phyloP scores from a whole-genome alignment of 345 rosid genomes.

The Boechera retrofracta region DNA sequence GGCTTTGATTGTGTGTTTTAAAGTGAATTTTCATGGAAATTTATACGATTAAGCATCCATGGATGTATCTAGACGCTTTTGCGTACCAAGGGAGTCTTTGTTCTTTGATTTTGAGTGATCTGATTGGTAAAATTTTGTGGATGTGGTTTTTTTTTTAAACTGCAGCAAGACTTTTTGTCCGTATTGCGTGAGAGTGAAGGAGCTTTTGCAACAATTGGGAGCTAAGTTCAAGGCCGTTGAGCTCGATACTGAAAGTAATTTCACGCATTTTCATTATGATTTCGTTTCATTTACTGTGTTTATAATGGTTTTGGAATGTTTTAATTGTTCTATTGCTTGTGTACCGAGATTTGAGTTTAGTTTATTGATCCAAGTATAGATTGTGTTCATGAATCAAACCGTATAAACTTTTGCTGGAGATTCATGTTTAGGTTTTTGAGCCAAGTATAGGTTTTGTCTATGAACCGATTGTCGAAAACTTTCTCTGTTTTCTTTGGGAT shows the following conservation, averaged over 20 bases:
- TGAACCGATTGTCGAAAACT: not conserved
- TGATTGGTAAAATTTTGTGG: not conserved
- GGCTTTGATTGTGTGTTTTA: not conserved
- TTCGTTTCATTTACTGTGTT: not conserved
- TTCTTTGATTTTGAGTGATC: not conserved
- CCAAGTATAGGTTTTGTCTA: not conserved
- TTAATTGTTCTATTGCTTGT: not conserved
- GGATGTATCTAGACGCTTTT: conserved; percentile 36
- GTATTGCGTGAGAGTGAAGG: conserved; percentile 64
- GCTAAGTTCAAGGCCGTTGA: conserved; percentile 61
- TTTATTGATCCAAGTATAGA: not conserved
- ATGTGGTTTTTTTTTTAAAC: not conserved
- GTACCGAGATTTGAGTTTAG: not conserved
- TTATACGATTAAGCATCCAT: not conserved
- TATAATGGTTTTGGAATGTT: not conserved
- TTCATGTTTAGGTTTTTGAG: not conserved
- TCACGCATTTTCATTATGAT: not conserved
- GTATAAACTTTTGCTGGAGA: not conserved
- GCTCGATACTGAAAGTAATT: conserved; percentile 68
- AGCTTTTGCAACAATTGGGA: conserved; percentile 62
- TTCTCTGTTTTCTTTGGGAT: not conserved
- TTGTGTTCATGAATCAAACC: not conserved
- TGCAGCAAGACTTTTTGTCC: conserved; percentile 79
- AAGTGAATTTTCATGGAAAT: not conserved
- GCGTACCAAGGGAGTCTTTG: conserved; percentile 1